Percentiles rank a stretch among this genome's conserved stretches.
Evolutionary conservation across 208 protist genomes (phyloP).

Genomic region (Trichomonas gallinae): DNA sequence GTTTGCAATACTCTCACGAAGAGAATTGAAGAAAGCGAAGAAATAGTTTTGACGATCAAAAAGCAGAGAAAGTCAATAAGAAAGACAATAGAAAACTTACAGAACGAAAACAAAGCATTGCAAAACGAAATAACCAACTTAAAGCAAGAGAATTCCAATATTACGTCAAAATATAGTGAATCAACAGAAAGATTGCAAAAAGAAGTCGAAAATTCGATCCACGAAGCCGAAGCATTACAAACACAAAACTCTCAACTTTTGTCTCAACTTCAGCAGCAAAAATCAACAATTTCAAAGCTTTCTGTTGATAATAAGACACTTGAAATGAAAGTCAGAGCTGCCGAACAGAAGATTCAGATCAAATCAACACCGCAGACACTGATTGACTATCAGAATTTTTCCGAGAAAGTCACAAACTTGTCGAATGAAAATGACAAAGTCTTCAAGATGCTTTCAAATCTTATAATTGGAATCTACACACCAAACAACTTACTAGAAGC

Average conservation of each 20-base stretch:
- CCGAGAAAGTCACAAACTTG: not conserved
- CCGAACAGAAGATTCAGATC: not conserved
- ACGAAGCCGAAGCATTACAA: not conserved
- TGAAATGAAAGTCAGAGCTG: not conserved
- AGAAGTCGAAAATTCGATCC: not conserved
- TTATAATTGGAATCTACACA: not conserved
- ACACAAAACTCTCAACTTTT: not conserved
- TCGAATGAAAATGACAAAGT: not conserved
- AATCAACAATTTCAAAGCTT: not conserved
- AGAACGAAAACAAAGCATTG: not conserved
- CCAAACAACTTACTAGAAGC: not conserved
- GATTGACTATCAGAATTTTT: not conserved
- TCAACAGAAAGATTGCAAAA: not conserved
- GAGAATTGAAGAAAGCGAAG: not conserved
- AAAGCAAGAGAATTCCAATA: not conserved
- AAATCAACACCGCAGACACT: not conserved
- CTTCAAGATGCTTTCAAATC: not conserved
- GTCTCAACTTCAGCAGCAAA: not conserved
- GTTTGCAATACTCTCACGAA: not conserved
- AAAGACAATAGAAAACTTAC: not conserved
- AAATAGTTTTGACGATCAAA: not conserved
- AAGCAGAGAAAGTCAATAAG: not conserved
- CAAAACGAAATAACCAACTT: not conserved
- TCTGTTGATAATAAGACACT: not conserved
- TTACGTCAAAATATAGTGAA: not conserved